Evolutionary conservation across 495 filamentous ascomycete species (phyloP).

Genomic region (Penicillium coprophilum): DNA sequence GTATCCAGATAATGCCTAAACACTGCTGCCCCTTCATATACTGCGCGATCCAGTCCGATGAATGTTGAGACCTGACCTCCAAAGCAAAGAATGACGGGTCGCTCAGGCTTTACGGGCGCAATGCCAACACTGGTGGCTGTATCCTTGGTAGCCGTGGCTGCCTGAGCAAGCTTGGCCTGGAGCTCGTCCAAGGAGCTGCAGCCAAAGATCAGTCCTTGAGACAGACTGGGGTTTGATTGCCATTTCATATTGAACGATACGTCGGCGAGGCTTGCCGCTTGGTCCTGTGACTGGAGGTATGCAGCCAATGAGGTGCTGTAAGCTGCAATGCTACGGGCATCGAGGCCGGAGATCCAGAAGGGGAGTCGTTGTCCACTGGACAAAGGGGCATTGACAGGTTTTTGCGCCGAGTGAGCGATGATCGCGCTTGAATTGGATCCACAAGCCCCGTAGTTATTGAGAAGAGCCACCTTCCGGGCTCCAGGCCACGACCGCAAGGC

Average conservation of each 20-base stretch:
- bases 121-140: not conserved
- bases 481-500: constrained; percentile 33
- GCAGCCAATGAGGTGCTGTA: not conserved
- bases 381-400: too few species aligned
- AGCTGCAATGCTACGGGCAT: not conserved
- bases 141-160: not conserved
- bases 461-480: constrained; percentile 36
- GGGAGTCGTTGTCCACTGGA: too few species aligned
- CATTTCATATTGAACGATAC: constrained; percentile 3
- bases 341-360: constrained; percentile 5
- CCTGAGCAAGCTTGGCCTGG: not conserved
- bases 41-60: constrained; percentile 38
- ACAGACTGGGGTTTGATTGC: constrained; percentile 3
- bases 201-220: not conserved
- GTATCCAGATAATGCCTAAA: constrained; percentile 40
- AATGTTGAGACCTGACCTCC: constrained; percentile 51
- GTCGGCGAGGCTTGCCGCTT: not conserved
- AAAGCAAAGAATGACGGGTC: constrained; percentile 52
- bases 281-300: not conserved
- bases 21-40: constrained; percentile 37
- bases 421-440: constrained; percentile 45
- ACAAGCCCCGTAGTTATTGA: constrained; percentile 52
- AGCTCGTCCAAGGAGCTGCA: not conserved
- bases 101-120: not conserved
- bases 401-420: constrained; percentile 22